Conservation (phyloP, 164 flowering plant genomes). For the Cinnamomum micranthum region DNA sequence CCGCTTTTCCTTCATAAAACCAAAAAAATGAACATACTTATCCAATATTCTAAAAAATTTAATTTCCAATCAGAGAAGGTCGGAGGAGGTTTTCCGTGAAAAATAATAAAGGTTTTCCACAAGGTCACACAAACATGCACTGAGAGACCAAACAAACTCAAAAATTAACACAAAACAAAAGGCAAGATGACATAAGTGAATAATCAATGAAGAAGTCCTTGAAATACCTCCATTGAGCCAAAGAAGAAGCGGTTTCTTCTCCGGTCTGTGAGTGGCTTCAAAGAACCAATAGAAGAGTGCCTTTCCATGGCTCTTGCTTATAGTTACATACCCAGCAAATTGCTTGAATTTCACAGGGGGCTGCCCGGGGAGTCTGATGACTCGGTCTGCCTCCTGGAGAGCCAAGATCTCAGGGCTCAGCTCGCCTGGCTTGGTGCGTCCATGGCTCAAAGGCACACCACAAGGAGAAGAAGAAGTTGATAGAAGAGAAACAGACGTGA, state of each 20-base stretch:
- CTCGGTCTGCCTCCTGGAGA: conserved; percentile 41
- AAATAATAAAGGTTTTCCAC: too few species aligned
- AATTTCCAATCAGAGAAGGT: too few species aligned
- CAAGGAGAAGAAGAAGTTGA: too few species aligned
- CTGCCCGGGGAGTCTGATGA: conserved; percentile 50
- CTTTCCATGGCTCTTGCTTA: conserved; percentile 41
- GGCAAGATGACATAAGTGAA: too few species aligned
- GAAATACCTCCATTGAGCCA: conserved; percentile 65
- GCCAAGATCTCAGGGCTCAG: neutral
- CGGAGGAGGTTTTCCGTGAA: too few species aligned
- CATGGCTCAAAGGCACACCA: neutral
- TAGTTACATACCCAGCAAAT: conserved; percentile 54
- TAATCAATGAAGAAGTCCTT: too few species aligned
- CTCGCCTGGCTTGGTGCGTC: neutral
- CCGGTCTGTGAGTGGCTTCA: conserved; percentile 40
- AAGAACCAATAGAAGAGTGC: conserved; percentile 74
- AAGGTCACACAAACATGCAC: too few species aligned
- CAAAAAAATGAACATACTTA: too few species aligned
- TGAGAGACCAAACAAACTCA: too few species aligned
- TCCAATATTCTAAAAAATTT: too few species aligned
- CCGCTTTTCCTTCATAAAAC: too few species aligned
- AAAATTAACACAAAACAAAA: too few species aligned
- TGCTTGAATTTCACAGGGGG: conserved; percentile 52
- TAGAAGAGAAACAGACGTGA: neutral
- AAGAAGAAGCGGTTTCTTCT: conserved; percentile 42